Conservation (phyloP, 164 flowering plant genomes). For the Santalum album region DNA sequence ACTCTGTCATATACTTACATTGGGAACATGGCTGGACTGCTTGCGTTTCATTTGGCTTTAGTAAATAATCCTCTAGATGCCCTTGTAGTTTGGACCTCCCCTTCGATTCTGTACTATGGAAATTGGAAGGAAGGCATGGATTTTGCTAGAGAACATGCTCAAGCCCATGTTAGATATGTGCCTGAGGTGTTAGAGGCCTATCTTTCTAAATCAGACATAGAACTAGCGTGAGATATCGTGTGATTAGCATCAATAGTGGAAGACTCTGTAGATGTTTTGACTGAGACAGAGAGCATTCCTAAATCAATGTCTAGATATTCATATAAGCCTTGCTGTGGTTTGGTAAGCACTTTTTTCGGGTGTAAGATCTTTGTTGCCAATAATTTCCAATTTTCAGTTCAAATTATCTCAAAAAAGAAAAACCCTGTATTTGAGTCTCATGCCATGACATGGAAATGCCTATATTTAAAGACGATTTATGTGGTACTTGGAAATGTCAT, state of each 20-base stretch:
- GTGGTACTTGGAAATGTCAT: too few relatives aligned
- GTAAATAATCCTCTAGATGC: slow-evolving; percentile 63
- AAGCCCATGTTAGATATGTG: slow-evolving; percentile 17
- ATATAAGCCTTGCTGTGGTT: slow-evolving; percentile 25
- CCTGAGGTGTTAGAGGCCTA: slow-evolving; percentile 52
- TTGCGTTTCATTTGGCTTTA: slow-evolving; percentile 82
- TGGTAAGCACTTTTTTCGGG: slow-evolving; percentile 35
- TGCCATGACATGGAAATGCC: too few relatives aligned
- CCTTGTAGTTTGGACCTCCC: slow-evolving; percentile 57
- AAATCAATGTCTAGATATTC: slow-evolving; percentile 37
- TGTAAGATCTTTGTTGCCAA: too few relatives aligned
- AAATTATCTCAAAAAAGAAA: too few relatives aligned
- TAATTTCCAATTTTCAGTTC: too few relatives aligned
- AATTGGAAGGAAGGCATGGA: slow-evolving; percentile 55
- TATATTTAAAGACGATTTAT: too few relatives aligned
- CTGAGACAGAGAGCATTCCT: slow-evolving; percentile 19
- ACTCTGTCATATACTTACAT: slow-evolving; percentile 5
- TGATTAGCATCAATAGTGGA: slow-evolving; percentile 36
- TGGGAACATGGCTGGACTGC: slow-evolving; percentile 55
- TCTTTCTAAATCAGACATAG: slow-evolving; percentile 35
- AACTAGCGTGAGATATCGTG: slow-evolving; percentile 47
- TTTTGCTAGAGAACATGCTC: slow-evolving; percentile 49
- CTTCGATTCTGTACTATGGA: slow-evolving; percentile 58
- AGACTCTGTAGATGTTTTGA: slow-evolving; percentile 38
- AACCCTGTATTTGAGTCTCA: too few relatives aligned